Percentiles rank a stretch among this genome's conserved stretches.
Evolutionary conservation across 176 grass and related monocot species (phyloP).

Genomic region (Hsuehochloa calcarea): DNA sequence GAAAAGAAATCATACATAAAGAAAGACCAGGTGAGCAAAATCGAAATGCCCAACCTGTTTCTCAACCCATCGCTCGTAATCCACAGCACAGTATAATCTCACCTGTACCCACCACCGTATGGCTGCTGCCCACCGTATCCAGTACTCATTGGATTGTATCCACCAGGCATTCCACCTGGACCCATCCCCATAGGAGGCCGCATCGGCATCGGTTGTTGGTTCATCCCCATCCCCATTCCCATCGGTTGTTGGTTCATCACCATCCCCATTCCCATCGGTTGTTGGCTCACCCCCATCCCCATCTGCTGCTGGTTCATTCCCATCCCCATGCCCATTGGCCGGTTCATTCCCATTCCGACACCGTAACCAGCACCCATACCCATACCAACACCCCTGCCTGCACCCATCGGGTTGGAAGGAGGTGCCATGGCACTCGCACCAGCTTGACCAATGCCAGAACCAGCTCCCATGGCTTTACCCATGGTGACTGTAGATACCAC

Average conservation of each 20-base stretch:
- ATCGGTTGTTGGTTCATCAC: constrained; percentile 59
- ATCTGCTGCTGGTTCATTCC: constrained; percentile 40
- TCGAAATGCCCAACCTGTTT: constrained; percentile 38
- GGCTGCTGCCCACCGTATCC: constrained; percentile 71
- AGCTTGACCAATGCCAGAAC: constrained; percentile 70
- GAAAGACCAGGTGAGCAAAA: constrained; percentile 43
- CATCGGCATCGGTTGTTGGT: constrained; percentile 55
- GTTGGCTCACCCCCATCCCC: constrained; percentile 47
- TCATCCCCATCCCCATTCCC: constrained; percentile 52
- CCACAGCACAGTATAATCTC: constrained; percentile 17
- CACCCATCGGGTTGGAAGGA: constrained; percentile 64
- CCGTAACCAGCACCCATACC: constrained; percentile 39
- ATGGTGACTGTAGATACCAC: constrained; percentile 69
- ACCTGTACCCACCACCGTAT: constrained; percentile 87
- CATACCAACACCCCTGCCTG: constrained; percentile 50
- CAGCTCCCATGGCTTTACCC: constrained; percentile 97
- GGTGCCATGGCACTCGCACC: constrained; percentile 47
- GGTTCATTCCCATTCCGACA: constrained; percentile 62
- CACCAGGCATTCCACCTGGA: constrained; percentile 62
- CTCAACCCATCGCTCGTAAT: neutral
- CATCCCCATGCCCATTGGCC: constrained; percentile 55
- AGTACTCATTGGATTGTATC: constrained; percentile 80
- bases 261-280: constrained; percentile 35
- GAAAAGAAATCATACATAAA: constrained; percentile 39
- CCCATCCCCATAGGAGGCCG: constrained; percentile 61